A percentile compares a stretch with the other conserved stretches of the same genome.
Evolutionary conservation across 1,139 yeast species (phyloP).

Genomic region (Zhuliangozyma blackwelliae): DNA sequence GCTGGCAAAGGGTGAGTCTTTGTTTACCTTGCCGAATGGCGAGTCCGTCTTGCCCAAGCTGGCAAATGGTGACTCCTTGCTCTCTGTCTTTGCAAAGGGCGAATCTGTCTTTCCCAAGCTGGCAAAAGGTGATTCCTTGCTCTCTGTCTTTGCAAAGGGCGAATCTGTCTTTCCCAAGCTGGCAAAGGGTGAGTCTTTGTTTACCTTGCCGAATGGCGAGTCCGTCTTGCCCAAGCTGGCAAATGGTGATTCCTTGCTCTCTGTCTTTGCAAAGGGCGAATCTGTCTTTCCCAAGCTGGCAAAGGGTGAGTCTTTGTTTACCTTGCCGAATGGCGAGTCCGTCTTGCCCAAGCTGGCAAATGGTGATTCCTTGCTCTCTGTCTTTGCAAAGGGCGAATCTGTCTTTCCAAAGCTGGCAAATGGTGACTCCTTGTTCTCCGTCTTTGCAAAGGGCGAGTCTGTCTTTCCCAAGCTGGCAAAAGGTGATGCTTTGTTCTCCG

Average conservation of each 20-base stretch:
- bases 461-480: not conserved
- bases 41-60: not conserved
- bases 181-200: constrained; percentile 5
- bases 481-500: not conserved
- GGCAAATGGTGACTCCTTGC: not conserved
- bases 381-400: constrained; percentile 9
- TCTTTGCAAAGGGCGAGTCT: constrained; percentile 2
- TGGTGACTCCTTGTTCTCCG: constrained; percentile 1
- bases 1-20: not conserved
- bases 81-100: not conserved
- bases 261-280: constrained; percentile 2
- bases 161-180: not conserved
- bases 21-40: not conserved
- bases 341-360: constrained; percentile 1
- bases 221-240: constrained; percentile 1
- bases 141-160: not conserved
- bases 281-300: not conserved
- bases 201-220: not conserved
- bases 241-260: constrained; percentile 3
- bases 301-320: not conserved
- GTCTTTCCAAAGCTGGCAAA: constrained; percentile 1
- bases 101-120: not conserved
- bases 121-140: constrained; percentile 5
- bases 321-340: not conserved
- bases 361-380: constrained; percentile 2